Evolutionary conservation across 805 yeast genomes (phyloP).

Genomic region (Yarrowia osloensis): DNA sequence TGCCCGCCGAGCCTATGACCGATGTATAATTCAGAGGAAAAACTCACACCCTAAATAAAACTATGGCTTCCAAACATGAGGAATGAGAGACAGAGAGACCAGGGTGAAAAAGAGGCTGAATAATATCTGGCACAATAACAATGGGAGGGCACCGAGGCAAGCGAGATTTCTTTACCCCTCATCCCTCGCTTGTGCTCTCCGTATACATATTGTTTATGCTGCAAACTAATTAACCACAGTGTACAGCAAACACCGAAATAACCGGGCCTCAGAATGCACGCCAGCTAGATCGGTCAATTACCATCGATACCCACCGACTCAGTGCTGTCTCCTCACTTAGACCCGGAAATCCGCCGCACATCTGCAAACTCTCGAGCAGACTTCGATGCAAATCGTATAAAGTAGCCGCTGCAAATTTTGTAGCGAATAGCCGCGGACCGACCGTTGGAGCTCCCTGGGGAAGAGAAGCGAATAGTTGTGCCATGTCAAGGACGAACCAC

Average conservation of each 20-base stretch:
- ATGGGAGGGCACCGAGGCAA: neutral
- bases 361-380: neutral
- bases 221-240: neutral
- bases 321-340: conserved; percentile 4
- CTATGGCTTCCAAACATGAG: conserved; percentile 8
- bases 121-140: neutral
- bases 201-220: neutral
- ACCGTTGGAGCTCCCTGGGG: conserved; percentile 5
- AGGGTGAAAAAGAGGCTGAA: neutral
- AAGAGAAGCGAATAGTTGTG: neutral
- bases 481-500: too few relatives aligned
- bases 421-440: neutral
- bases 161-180: conserved; percentile 3
- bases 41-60: neutral
- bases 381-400: neutral
- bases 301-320: conserved; percentile 27
- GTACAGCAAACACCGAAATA: neutral
- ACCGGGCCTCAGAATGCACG: neutral
- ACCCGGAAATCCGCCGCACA: neutral
- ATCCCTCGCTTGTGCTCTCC: neutral
- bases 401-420: neutral
- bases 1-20: conserved; percentile 20
- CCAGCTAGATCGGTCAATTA: neutral
- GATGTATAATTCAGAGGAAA: neutral
- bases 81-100: neutral